A percentile compares a stretch with the other conserved stretches of the same genome.
Evolutionary conservation across 768 basidiomycete genomes (phyloP).

Genomic region (Trametes elegans): DNA sequence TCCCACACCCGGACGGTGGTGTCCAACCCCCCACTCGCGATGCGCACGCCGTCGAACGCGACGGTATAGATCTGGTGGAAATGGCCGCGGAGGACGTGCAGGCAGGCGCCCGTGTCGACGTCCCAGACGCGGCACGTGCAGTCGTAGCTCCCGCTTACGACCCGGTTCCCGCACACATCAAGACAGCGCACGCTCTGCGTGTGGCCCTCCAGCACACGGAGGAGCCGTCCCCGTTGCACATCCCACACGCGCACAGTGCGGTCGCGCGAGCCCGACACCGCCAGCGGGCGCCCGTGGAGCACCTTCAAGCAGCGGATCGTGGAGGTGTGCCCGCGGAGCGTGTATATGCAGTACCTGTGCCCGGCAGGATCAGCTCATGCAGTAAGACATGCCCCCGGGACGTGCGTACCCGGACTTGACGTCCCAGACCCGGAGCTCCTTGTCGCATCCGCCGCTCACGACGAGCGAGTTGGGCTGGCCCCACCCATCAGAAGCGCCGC

Average conservation of each 20-base stretch:
- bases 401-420: slow-evolving; percentile 70
- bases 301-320: slow-evolving; percentile 91
- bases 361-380: background rate
- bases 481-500: slow-evolving; percentile 68
- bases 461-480: slow-evolving; percentile 81
- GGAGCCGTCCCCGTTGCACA: slow-evolving; percentile 69
- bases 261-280: slow-evolving; percentile 89
- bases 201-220: slow-evolving; percentile 75
- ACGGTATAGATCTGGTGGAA: slow-evolving; percentile 88
- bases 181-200: slow-evolving; percentile 79
- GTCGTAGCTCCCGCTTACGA: slow-evolving; percentile 95
- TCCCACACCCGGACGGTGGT: slow-evolving; percentile 94
- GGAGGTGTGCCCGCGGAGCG: slow-evolving; percentile 80
- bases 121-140: slow-evolving; percentile 89
- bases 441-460: slow-evolving; percentile 92
- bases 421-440: slow-evolving; percentile 91
- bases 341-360: slow-evolving; percentile 64
- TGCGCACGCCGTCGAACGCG: slow-evolving; percentile 79
- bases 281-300: slow-evolving; percentile 82
- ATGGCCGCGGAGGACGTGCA: slow-evolving; percentile 81
- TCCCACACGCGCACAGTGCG: slow-evolving; percentile 90
- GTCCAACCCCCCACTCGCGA: slow-evolving; percentile 88
- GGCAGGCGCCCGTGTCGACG: slow-evolving; percentile 83
- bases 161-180: slow-evolving; percentile 79
- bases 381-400: background rate